A percentile compares a stretch with the other conserved stretches of the same genome.
phyloP scores from a whole-genome alignment of 2,329 filamentous ascomycete genomes.

The Pseudonectria buxi region DNA sequence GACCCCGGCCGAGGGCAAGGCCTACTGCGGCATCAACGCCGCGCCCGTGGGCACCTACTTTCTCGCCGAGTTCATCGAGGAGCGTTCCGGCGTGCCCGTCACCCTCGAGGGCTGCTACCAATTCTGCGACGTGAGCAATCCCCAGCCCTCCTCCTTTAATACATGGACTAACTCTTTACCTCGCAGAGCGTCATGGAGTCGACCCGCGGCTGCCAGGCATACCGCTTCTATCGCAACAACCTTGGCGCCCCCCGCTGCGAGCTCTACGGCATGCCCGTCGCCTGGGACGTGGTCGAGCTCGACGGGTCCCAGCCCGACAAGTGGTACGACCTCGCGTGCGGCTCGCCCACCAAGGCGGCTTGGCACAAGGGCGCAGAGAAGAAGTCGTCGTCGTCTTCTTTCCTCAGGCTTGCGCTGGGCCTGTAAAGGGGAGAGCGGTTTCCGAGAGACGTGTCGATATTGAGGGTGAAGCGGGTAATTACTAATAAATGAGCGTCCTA shows the following conservation, averaged over 20 bases:
- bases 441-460: no score
- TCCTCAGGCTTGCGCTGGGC: no score
- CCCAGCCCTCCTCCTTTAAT: not conserved
- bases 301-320: slow-evolving; percentile 21
- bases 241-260: slow-evolving; percentile 28
- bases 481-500: no score
- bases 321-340: slow-evolving; percentile 33
- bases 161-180: not conserved
- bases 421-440: no score
- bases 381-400: not conserved
- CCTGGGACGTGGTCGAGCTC: slow-evolving; percentile 22
- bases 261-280: slow-evolving; percentile 29
- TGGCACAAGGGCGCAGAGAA: slow-evolving; percentile 11
- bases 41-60: slow-evolving; percentile 29
- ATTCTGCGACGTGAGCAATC: slow-evolving; percentile 31
- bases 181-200: slow-evolving; percentile 24
- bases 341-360: slow-evolving; percentile 23
- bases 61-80: slow-evolving; percentile 32
- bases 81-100: slow-evolving; percentile 26
- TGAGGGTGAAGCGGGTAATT: no score
- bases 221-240: slow-evolving; percentile 28
- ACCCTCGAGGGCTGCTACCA: slow-evolving; percentile 36
- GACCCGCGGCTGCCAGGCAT: slow-evolving; percentile 29
- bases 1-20: slow-evolving; percentile 19
- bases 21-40: slow-evolving; percentile 35